Percentiles rank a stretch among this genome's conserved stretches.
These are phyloP conservation scores for Ceratopteris richardii DNA, from an alignment of 75 land plant genomes.

Conservation along the genomic window DNA sequence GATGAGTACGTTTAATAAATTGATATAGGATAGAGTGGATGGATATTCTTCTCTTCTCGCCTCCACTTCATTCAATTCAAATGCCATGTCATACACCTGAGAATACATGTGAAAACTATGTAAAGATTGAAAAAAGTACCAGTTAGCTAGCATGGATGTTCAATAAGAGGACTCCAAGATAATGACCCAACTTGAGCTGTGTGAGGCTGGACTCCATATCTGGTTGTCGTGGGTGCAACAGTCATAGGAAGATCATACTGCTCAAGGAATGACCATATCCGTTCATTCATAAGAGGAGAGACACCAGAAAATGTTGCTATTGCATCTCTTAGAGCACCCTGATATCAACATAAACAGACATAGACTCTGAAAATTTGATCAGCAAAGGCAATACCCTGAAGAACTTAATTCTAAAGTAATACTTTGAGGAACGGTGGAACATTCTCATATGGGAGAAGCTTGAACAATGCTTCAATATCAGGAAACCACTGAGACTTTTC, in stretches of 20 bases:
- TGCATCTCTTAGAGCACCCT: slow-evolving; percentile 89
- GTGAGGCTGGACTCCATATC: slow-evolving; percentile 30
- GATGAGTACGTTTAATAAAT: slow-evolving; percentile 78
- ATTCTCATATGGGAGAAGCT: slow-evolving; percentile 89
- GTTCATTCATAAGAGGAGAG: slow-evolving; percentile 62
- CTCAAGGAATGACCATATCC: slow-evolving; percentile 86
- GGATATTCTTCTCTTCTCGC: slow-evolving; percentile 88
- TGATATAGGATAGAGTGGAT: slow-evolving; percentile 93
- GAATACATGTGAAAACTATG: too few relatives aligned
- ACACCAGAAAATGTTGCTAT: slow-evolving; percentile 68
- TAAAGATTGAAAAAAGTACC: background rate
- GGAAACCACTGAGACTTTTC: slow-evolving; percentile 88
- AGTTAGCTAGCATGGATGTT: too few relatives aligned
- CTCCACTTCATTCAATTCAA: slow-evolving; percentile 94
- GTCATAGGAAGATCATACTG: slow-evolving; percentile 92
- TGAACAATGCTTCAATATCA: slow-evolving; percentile 95
- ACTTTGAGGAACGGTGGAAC: slow-evolving; percentile 98
- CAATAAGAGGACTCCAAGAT: background rate
- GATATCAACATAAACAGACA: background rate
- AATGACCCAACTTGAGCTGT: slow-evolving; percentile 40
- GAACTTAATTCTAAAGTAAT: background rate
- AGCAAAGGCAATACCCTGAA: too few relatives aligned
- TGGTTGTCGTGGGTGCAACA: slow-evolving; percentile 37
- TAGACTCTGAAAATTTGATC: background rate
- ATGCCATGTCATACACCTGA: slow-evolving; percentile 96